These are phyloP conservation scores for Vitis hybrid DNA, from an alignment of 177 flowering plant species.

Conservation along the genomic window DNA sequence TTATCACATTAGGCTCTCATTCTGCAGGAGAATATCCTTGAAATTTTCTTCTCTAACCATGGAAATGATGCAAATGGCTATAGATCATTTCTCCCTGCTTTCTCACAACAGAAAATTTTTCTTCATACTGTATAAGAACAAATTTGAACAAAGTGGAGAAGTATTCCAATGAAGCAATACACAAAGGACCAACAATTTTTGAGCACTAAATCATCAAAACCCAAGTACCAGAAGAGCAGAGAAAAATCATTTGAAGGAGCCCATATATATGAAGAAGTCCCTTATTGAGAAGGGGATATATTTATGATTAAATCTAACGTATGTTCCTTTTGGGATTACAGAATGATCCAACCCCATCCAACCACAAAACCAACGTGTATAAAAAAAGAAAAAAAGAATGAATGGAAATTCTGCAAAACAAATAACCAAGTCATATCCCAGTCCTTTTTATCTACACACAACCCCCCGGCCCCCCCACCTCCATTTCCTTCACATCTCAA, in stretches of 20 bases:
- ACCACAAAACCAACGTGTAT: slow-evolving; percentile 23
- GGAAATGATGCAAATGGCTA: too few relatives aligned
- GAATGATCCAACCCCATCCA: slow-evolving; percentile 15
- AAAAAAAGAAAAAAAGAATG: slow-evolving; percentile 21
- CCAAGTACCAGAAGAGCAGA: not conserved
- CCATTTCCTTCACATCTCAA: not conserved
- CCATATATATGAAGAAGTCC: slow-evolving; percentile 7
- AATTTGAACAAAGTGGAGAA: too few relatives aligned
- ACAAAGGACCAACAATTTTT: too few relatives aligned
- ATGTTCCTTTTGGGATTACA: slow-evolving; percentile 24
- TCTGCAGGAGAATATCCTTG: too few relatives aligned
- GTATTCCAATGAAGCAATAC: too few relatives aligned
- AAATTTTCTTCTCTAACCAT: too few relatives aligned
- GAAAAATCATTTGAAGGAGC: not conserved
- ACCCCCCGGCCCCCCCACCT: not conserved
- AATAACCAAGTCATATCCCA: slow-evolving; percentile 15
- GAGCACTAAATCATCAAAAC: too few relatives aligned
- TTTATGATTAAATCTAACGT: slow-evolving; percentile 11
- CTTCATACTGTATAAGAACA: too few relatives aligned
- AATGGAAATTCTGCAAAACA: slow-evolving; percentile 22
- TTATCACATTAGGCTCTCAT: too few relatives aligned
- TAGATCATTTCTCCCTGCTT: too few relatives aligned
- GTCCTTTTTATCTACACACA: slow-evolving; percentile 28
- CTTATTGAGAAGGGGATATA: slow-evolving; percentile 32
- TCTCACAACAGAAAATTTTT: too few relatives aligned